A percentile compares a stretch with the other conserved stretches of the same genome.
phyloP scores from a whole-genome alignment of 768 basidiomycete species.

The Dioszegia hungarica region DNA sequence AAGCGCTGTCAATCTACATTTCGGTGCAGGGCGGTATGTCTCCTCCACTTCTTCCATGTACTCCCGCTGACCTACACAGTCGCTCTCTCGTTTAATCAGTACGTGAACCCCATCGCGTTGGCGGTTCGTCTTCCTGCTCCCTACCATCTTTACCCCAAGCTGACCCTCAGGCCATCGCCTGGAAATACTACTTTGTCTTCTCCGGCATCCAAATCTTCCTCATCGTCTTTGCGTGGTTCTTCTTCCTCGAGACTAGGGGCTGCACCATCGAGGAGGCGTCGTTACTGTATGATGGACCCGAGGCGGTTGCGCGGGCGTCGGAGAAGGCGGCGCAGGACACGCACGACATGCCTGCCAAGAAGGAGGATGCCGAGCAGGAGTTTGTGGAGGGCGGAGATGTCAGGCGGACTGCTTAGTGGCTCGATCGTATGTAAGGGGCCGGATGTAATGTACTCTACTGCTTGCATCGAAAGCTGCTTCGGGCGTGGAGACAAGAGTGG shows the following conservation, averaged over 20 bases:
- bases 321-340: not conserved
- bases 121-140: not conserved
- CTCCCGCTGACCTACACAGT: not conserved
- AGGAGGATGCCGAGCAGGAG: not conserved
- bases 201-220: constrained; percentile 11
- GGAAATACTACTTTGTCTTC: constrained; percentile 19
- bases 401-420: too few relatives aligned
- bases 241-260: constrained; percentile 32
- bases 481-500: too few relatives aligned
- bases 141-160: not conserved
- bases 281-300: constrained; percentile 29
- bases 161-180: not conserved
- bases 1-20: constrained; percentile 14
- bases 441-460: too few relatives aligned
- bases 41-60: too few relatives aligned
- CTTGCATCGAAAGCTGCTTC: too few relatives aligned
- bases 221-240: constrained; percentile 19
- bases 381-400: not conserved
- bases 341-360: not conserved
- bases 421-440: too few relatives aligned
- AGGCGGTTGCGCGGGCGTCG: constrained; percentile 7
- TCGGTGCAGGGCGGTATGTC: constrained; percentile 6
- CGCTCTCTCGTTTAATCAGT: constrained; percentile 16
- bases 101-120: constrained; percentile 25
- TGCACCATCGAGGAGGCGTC: constrained; percentile 26